Percentiles rank a stretch among this genome's conserved stretches.
Evolutionary conservation across 768 basidiomycete species (phyloP).

Genomic region (Cystofilobasidium bisporidii): DNA sequence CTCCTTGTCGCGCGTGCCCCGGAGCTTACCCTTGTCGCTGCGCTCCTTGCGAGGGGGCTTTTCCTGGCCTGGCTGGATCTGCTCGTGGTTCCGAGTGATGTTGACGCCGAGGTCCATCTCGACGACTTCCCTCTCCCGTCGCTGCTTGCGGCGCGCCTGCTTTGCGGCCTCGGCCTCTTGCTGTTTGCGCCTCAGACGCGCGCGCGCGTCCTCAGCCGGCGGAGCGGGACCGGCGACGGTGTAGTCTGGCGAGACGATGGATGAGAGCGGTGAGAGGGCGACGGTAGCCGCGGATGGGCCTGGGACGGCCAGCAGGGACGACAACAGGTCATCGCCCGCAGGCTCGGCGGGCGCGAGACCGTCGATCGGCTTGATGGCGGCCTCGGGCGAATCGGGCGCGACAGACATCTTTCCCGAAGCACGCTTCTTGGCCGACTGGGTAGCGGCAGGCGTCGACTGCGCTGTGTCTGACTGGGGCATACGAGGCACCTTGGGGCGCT

Average conservation of each 20-base stretch:
- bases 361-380: neutral
- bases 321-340: too few species aligned
- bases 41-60: neutral
- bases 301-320: too few species aligned
- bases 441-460: too few species aligned
- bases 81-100: neutral
- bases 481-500: too few species aligned
- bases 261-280: neutral
- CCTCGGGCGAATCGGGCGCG: too few species aligned
- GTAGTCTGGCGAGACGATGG: neutral
- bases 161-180: neutral
- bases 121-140: neutral
- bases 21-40: neutral
- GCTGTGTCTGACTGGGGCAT: too few species aligned
- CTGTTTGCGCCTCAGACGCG: neutral
- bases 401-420: too few species aligned
- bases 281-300: too few species aligned
- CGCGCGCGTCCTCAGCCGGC: neutral
- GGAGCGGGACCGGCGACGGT: neutral
- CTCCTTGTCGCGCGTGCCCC: neutral
- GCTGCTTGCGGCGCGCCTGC: neutral
- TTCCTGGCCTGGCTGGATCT: neutral
- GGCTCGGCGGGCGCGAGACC: too few species aligned
- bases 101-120: neutral
- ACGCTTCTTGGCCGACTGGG: too few species aligned